Conservation (phyloP, 2,329 filamentous ascomycete species). For the Talaromyces sp. region DNA sequence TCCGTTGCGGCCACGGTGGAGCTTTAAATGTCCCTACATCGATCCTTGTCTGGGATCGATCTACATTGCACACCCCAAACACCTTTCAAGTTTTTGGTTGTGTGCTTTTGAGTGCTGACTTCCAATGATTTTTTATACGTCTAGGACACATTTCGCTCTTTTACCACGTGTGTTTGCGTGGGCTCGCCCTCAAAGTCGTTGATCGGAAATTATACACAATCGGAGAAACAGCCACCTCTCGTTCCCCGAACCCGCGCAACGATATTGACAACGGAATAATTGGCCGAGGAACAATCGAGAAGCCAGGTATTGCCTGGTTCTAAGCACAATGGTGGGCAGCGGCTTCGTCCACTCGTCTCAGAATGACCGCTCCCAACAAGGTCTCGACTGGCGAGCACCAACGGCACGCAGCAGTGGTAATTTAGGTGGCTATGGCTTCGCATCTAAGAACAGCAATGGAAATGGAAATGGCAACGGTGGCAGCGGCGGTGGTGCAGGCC, state of each 20-base stretch:
- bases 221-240: background rate
- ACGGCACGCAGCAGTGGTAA: constrained; percentile 33
- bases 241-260: background rate
- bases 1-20: constrained; percentile 18
- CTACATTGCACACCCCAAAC: background rate
- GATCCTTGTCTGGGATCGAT: background rate
- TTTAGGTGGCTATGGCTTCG: constrained; percentile 38
- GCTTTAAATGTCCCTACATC: background rate
- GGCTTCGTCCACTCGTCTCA: constrained; percentile 61
- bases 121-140: background rate
- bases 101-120: background rate
- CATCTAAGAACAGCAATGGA: constrained; percentile 20
- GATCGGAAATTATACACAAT: background rate
- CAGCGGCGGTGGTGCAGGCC: constrained; percentile 40
- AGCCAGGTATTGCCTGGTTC: background rate
- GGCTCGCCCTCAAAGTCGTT: background rate
- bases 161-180: constrained; percentile 5
- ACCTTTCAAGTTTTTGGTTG: background rate
- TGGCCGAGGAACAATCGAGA: background rate
- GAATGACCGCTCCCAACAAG: constrained; percentile 66
- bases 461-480: constrained; percentile 43
- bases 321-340: constrained; percentile 1
- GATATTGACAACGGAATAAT: background rate
- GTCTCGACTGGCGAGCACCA: constrained; percentile 59
- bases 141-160: background rate